A percentile compares a stretch with the other conserved stretches of the same genome.
phyloP scores from a whole-genome alignment of 1,284 basidiomycete species.

The Ceratorhiza oryzae-sativae region DNA sequence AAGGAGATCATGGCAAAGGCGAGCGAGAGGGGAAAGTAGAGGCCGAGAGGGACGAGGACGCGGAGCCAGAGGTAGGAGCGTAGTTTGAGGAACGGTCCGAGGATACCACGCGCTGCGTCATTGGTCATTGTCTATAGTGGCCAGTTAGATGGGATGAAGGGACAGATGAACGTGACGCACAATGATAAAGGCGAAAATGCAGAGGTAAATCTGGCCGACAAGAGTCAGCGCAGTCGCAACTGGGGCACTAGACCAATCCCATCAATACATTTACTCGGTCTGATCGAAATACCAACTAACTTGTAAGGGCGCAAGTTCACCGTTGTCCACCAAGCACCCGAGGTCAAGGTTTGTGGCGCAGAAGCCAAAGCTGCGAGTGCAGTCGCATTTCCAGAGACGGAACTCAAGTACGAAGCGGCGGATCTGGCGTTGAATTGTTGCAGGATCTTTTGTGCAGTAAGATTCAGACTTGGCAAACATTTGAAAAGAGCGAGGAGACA shows the following conservation, averaged over 20 bases:
- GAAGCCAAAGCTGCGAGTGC: constrained; percentile 49
- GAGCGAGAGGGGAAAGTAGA: constrained; percentile 43
- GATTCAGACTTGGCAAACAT: constrained; percentile 46
- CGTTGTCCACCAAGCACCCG: constrained; percentile 48
- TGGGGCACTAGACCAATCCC: constrained; percentile 47
- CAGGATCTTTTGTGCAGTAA: constrained; percentile 39
- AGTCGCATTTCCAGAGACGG: constrained; percentile 48
- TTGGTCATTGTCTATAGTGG: constrained; percentile 50
- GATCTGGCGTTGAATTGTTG: constrained; percentile 33
- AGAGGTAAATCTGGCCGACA: constrained; percentile 57
- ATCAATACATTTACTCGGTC: too few relatives aligned
- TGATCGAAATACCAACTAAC: constrained; percentile 18
- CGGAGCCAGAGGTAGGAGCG: constrained; percentile 51
- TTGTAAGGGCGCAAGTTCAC: constrained; percentile 56
- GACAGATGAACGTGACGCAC: not conserved
- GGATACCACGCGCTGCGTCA: constrained; percentile 51
- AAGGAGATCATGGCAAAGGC: constrained; percentile 42
- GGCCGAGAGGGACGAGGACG: constrained; percentile 48
- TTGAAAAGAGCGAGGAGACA: constrained; percentile 34
- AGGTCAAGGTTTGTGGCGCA: constrained; percentile 55
- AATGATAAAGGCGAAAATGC: constrained; percentile 50
- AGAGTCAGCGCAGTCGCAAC: constrained; percentile 57
- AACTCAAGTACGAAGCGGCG: constrained; percentile 26
- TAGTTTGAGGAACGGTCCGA: constrained; percentile 52
- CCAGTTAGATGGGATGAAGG: constrained; percentile 46